Percentiles rank a stretch among this genome's conserved stretches.
These are phyloP conservation scores for Plasmodium cynomolgi DNA, from an alignment of 169 alveolate genomes.

Conservation along the genomic window DNA sequence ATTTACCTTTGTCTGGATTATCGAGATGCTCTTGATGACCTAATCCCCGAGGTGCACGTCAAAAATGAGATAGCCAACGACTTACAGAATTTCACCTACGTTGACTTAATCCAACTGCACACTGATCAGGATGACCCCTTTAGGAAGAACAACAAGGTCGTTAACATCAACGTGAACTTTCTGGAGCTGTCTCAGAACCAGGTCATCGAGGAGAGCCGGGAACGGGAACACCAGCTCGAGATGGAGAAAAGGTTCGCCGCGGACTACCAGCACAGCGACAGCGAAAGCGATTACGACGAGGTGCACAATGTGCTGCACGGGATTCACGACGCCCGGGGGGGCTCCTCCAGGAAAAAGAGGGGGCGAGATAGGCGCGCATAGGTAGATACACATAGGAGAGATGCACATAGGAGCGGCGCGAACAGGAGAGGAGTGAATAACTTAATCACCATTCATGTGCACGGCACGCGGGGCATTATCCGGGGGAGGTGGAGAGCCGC, in stretches of 20 bases:
- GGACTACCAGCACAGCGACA: background rate
- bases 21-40: slow-evolving; percentile 38
- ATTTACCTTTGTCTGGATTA: slow-evolving; percentile 57
- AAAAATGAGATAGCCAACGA: slow-evolving; percentile 33
- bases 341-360: background rate
- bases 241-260: background rate
- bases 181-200: slow-evolving; percentile 18
- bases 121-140: slow-evolving; percentile 23
- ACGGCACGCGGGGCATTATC: background rate
- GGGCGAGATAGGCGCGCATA: background rate
- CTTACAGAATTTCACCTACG: slow-evolving; percentile 28
- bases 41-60: slow-evolving; percentile 23
- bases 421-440: background rate
- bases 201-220: background rate
- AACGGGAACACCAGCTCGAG: background rate
- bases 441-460: background rate
- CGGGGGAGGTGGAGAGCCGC: background rate
- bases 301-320: slow-evolving; percentile 57
- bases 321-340: background rate
- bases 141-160: background rate
- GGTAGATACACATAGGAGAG: background rate
- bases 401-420: background rate
- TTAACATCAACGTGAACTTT: slow-evolving; percentile 34
- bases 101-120: slow-evolving; percentile 3
- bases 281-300: slow-evolving; percentile 52